A percentile compares a stretch with the other conserved stretches of the same genome.
phyloP scores from a whole-genome alignment of 257 asterid species.

The Paulownia fortunei region DNA sequence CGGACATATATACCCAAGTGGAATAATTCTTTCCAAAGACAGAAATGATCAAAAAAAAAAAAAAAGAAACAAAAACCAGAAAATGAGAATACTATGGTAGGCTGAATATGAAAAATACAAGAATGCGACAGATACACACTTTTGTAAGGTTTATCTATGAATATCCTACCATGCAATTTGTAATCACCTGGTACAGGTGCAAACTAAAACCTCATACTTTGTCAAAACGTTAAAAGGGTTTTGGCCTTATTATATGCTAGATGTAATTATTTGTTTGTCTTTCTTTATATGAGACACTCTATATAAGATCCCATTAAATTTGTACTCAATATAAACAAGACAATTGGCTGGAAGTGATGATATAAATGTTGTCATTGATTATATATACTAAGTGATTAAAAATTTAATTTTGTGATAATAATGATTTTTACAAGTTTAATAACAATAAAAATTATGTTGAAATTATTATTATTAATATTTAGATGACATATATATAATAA shows the following conservation, averaged over 20 bases:
- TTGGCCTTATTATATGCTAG: conserved; percentile 14
- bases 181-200: conserved; percentile 29
- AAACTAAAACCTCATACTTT: conserved; percentile 26
- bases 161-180: conserved; percentile 25
- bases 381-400: too few species aligned
- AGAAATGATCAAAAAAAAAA: neutral
- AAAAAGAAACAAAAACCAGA: neutral
- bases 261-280: neutral
- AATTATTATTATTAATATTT: too few species aligned
- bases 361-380: too few species aligned
- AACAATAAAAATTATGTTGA: neutral
- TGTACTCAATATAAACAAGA: neutral
- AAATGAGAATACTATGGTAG: neutral
- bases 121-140: neutral
- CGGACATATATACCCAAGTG: neutral
- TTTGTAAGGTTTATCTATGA: neutral
- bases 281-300: neutral
- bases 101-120: neutral
- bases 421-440: neutral
- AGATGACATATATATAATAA: too few species aligned
- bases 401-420: too few species aligned
- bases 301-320: neutral
- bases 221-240: neutral
- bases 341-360: too few species aligned
- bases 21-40: neutral